Evolutionary conservation across 768 basidiomycete species (phyloP), one percentile per base, ranked within the genome.

Genomic region (Cystobasidium onofrii): DNA sequence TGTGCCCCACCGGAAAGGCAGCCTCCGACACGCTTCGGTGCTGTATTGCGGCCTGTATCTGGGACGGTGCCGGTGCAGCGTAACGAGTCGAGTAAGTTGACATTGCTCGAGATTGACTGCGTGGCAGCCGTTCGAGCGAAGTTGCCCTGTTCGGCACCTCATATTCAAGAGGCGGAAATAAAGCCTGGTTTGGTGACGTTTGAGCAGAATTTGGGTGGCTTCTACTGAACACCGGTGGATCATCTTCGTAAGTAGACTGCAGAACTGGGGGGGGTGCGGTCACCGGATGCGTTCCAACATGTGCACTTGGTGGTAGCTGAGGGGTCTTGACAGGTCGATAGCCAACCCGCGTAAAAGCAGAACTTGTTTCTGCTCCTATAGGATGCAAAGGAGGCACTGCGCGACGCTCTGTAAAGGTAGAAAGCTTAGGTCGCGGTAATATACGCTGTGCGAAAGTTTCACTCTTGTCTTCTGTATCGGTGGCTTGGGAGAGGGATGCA

Each of bases 21-120:
- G 65, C 65, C 34, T 67, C 65, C 1, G 65, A 67, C 9, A 67
- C 50, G 23, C 65, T 67, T 7, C 65, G n/a, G 41, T 67, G 65
- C n/a, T 67, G 41, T 10, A 46, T 46, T n/a, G 65, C 44, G 31
- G 65, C 65, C 31, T 60, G 57, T 60, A 60, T 60, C 31, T 60
- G 57, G 2, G 57, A 60, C 27, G 57, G 57, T 6, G 57, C 57
- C 6, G 27, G 57, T 27, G 57, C 27, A 13, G 12, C 27, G 20
- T 29, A 29, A 27, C 57, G 17, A 29, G 2, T 27, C 23, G 57
- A 60, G 15, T 12, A 27, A 1, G 33, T 34, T 17, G 57, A 60
- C 29, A 27, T 15, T 20, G 17, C 23, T 15, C 57, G 57, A 29
- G 57, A 60, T 29, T 60, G 57, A 25, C 57, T 34, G 9, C 29